Evolutionary conservation across 1,284 basidiomycete genomes (phyloP), one percentile per base, ranked within the genome.

Genomic region (Boletus nobilissimus): DNA sequence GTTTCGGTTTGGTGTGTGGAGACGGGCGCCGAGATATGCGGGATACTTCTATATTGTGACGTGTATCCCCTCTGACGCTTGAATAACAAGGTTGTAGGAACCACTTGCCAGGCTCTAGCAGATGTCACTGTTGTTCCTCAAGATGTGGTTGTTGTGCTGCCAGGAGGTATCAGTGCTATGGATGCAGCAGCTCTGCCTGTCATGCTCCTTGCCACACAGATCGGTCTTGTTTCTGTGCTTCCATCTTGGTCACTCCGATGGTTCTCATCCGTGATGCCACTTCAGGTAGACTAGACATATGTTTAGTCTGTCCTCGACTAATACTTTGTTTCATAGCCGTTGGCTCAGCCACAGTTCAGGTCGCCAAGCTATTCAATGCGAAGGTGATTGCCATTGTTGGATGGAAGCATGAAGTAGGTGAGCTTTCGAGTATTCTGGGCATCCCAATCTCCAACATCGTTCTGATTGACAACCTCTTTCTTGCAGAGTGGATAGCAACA

Each of bases 221-320:
- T 84, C 18, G 83, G 83, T 54, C 77, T 85, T 32, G 77, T 81
- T 26, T 62, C 3, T 81, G 78, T 10, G 79, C 76, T 63, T 75
- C 77, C 36, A 76, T 84, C 51, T 79, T 77, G 1, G 63, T 82
- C 16, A 74, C 78, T 63, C 85, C 83, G 16, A 77, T 74, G 1
- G 76, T 84, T n/a, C 80, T 84, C 8, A 71, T 85, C n/a, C 83
- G 85, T 34, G 82, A 85, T 67, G 83, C 79, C 24, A 51, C 77
- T 46, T 84, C 83, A 73, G 79, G 83, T 85, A 67, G 46, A 18
- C 14, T 26, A 39, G 7, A 38, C n/a, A 8, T 29, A 38, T 66
- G 7, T 40, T n/a, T 29, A 5, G 39, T 26, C 24, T 66, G 32
- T 66, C 19, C 2, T 57, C 39, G 60, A 18, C 79, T 83, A 26